Evolutionary conservation across 345 rosid genomes (phyloP).

Genomic region (Populus alba): DNA sequence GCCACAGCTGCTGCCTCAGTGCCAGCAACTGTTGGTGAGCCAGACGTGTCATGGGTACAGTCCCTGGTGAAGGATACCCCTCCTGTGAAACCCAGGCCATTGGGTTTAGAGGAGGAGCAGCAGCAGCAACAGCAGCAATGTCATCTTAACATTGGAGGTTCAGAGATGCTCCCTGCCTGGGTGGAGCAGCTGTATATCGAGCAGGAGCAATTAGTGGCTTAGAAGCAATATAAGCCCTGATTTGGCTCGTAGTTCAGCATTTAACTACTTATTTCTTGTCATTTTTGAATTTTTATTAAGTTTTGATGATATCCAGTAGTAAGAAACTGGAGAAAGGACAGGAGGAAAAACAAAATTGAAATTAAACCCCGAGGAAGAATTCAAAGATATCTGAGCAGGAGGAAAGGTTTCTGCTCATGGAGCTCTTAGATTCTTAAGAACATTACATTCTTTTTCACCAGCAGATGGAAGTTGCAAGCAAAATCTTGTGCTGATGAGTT

Average conservation of each 20-base stretch:
- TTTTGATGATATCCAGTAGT: constrained; percentile 17
- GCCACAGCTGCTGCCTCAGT: constrained; percentile 17
- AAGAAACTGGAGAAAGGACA: constrained; percentile 7
- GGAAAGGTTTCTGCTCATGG: constrained; percentile 25
- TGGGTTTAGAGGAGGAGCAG: constrained; percentile 28
- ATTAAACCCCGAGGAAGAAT: background rate
- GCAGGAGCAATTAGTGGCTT: constrained; percentile 81
- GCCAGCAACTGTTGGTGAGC: constrained; percentile 44
- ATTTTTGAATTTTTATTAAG: constrained; percentile 32
- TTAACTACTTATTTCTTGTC: constrained; percentile 32
- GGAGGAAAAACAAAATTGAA: background rate
- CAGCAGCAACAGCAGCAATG: constrained; percentile 35
- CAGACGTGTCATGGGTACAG: constrained; percentile 78
- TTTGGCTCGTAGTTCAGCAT: constrained; percentile 24
- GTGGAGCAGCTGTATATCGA: constrained; percentile 75
- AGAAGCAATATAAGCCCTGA: constrained; percentile 22
- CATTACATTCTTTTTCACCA: constrained; percentile 4
- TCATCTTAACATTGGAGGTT: constrained; percentile 30
- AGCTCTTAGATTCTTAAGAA: background rate
- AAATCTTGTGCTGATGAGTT: constrained; percentile 2
- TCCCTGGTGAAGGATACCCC: constrained; percentile 59
- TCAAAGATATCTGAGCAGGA: constrained; percentile 19
- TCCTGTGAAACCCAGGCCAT: constrained; percentile 16
- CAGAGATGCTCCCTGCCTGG: constrained; percentile 56
- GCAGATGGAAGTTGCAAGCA: constrained; percentile 7